Percentiles rank a stretch among this genome's conserved stretches.
These are phyloP conservation scores for Mycena crocata DNA, from an alignment of 768 basidiomycete genomes.

Conservation along the genomic window DNA sequence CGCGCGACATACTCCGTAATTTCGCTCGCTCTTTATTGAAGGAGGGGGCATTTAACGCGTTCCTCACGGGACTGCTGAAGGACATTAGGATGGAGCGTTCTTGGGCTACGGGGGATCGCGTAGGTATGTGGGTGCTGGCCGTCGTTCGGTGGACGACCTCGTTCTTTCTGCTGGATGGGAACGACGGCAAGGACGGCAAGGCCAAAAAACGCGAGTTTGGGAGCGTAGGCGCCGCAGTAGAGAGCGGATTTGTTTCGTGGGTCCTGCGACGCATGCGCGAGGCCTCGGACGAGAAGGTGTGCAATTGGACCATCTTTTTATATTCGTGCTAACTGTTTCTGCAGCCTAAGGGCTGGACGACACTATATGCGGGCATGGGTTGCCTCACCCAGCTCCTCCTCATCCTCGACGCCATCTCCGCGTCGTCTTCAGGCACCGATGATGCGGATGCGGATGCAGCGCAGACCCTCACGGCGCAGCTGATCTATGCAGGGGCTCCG, in stretches of 20 bases:
- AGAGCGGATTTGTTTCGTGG: constrained; percentile 91
- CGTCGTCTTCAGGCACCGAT: constrained; percentile 20
- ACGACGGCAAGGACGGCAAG: constrained; percentile 43
- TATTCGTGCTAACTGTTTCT: constrained; percentile 14
- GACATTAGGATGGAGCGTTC: constrained; percentile 95
- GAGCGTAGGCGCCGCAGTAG: constrained; percentile 85
- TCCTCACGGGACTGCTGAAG: constrained; percentile 85
- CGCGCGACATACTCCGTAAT: constrained; percentile 70
- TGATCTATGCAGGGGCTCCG: constrained; percentile 96
- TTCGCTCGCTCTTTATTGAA: constrained; percentile 82
- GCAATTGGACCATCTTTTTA: constrained; percentile 28
- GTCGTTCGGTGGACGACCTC: constrained; percentile 93
- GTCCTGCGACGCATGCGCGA: constrained; percentile 89
- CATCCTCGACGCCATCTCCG: constrained; percentile 86
- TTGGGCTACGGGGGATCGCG: constrained; percentile 90
- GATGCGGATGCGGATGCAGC: constrained; percentile 69
- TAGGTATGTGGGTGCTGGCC: constrained; percentile 76
- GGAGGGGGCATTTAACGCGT: constrained; percentile 70
- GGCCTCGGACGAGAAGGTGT: constrained; percentile 91
- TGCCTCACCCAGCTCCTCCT: constrained; percentile 93
- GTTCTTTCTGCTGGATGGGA: constrained; percentile 77
- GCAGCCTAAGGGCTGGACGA: constrained; percentile 94
- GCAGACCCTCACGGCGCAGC: constrained; percentile 84
- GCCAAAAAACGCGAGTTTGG: constrained; percentile 70
- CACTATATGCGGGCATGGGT: constrained; percentile 93